Conservation (phyloP, 306 rosid genomes). For the Cicer cuneatum region DNA sequence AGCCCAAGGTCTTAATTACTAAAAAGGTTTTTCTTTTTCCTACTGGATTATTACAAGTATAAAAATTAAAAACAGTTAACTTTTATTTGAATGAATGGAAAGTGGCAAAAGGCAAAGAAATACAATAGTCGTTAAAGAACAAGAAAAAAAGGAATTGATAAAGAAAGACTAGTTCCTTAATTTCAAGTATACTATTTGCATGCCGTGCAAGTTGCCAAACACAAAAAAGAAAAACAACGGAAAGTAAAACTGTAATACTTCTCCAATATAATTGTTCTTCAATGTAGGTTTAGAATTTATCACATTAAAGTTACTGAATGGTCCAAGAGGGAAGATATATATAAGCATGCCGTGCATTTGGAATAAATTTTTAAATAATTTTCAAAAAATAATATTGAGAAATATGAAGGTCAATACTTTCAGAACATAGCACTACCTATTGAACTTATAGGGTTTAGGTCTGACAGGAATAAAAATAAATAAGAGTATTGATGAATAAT, state of each 20-base stretch:
- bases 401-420: slow-evolving; percentile 16
- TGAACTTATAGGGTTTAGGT: slow-evolving; percentile 19
- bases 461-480: neutral
- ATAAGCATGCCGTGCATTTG: slow-evolving; percentile 11
- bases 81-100: slow-evolving; percentile 20
- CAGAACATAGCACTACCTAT: slow-evolving; percentile 2
- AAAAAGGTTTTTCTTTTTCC: neutral
- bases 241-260: slow-evolving; percentile 29
- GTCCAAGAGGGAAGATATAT: slow-evolving; percentile 6
- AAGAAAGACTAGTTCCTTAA: slow-evolving; percentile 23
- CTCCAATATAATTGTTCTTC: slow-evolving; percentile 17
- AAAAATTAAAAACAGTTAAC: slow-evolving; percentile 10
- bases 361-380: neutral
- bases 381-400: slow-evolving; percentile 1
- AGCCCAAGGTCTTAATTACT: slow-evolving; percentile 8
- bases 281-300: slow-evolving; percentile 20
- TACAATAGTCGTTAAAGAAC: slow-evolving; percentile 18
- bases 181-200: slow-evolving; percentile 23
- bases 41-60: neutral
- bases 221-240: slow-evolving; percentile 3
- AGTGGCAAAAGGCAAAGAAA: slow-evolving; percentile 24
- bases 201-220: slow-evolving; percentile 32
- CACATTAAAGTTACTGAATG: slow-evolving; percentile 19
- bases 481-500: neutral
- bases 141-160: slow-evolving; percentile 8